Evolutionary conservation across 306 rosid species (phyloP).

Genomic region (Trifolium subterraneum): DNA sequence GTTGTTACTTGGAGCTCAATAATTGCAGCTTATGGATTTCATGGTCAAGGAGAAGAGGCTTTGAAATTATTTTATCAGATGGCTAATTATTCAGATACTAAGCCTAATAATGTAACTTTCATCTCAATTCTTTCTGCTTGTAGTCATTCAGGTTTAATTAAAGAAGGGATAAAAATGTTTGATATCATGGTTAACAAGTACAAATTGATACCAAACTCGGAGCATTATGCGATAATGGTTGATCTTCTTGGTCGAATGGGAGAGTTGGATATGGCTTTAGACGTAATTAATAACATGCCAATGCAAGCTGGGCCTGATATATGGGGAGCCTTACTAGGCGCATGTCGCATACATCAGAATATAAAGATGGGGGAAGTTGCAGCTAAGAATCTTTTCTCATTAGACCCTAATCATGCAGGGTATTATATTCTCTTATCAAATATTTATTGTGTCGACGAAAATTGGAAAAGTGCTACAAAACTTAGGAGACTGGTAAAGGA

Average conservation of each 20-base stretch:
- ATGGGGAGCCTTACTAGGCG: slow-evolving; percentile 88
- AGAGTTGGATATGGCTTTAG: slow-evolving; percentile 69
- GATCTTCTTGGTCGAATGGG: slow-evolving; percentile 91
- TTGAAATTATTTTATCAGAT: slow-evolving; percentile 57
- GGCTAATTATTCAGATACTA: slow-evolving; percentile 54
- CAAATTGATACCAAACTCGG: slow-evolving; percentile 56
- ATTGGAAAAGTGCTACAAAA: slow-evolving; percentile 66
- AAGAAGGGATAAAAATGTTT: slow-evolving; percentile 67
- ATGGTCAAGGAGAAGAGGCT: slow-evolving; percentile 70
- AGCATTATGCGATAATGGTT: slow-evolving; percentile 75
- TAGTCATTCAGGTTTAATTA: slow-evolving; percentile 83
- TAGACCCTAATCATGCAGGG: slow-evolving; percentile 70
- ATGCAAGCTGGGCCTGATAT: slow-evolving; percentile 62
- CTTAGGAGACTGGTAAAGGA: slow-evolving; percentile 64
- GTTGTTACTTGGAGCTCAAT: slow-evolving; percentile 83
- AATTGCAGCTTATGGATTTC: slow-evolving; percentile 79
- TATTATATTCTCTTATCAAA: slow-evolving; percentile 69
- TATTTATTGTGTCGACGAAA: slow-evolving; percentile 64
- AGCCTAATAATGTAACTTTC: slow-evolving; percentile 68
- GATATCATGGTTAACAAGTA: slow-evolving; percentile 60
- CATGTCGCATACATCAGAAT: slow-evolving; percentile 71
- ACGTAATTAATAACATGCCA: slow-evolving; percentile 62
- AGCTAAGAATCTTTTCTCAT: slow-evolving; percentile 60
- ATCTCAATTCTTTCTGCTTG: slow-evolving; percentile 77
- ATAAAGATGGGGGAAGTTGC: slow-evolving; percentile 70